Conservation (phyloP, 2,329 filamentous ascomycete species). For the Colletotrichum lini region DNA sequence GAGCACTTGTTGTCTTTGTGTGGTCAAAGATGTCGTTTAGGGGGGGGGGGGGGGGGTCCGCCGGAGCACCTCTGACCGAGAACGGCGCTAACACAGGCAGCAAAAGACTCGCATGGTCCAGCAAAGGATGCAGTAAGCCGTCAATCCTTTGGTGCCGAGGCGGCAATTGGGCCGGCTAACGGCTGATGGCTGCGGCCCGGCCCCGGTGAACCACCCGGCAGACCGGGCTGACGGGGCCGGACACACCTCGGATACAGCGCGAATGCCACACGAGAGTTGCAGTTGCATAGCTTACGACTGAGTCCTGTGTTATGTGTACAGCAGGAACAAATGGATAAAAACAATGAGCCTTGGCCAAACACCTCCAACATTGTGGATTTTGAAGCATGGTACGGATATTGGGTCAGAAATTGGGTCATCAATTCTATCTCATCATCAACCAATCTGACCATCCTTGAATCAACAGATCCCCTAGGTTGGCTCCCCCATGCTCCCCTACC, state of each 20-base stretch:
- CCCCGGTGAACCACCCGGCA: background rate
- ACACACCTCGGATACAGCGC: background rate
- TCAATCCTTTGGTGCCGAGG: background rate
- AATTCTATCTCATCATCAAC: background rate
- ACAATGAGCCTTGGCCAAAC: background rate
- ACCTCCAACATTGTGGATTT: background rate
- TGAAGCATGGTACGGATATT: background rate
- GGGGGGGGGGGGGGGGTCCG: too few relatives aligned
- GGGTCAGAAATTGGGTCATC: background rate
- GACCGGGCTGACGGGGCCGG: background rate
- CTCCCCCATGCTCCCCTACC: background rate
- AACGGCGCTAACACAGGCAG: too few relatives aligned
- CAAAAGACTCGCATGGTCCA: too few relatives aligned
- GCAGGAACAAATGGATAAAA: slow-evolving; percentile 1
- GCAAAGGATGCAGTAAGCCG: background rate
- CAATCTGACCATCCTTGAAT: background rate
- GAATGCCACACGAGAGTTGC: too few relatives aligned
- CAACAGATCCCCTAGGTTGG: background rate
- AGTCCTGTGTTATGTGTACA: background rate
- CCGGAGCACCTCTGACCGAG: too few relatives aligned
- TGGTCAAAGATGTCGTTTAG: too few relatives aligned
- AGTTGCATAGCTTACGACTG: background rate
- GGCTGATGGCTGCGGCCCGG: background rate
- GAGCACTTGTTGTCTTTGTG: too few relatives aligned
- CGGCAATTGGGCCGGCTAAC: background rate